phyloP scores from a whole-genome alignment of 495 filamentous ascomycete genomes.

The Echria macrotheca region DNA sequence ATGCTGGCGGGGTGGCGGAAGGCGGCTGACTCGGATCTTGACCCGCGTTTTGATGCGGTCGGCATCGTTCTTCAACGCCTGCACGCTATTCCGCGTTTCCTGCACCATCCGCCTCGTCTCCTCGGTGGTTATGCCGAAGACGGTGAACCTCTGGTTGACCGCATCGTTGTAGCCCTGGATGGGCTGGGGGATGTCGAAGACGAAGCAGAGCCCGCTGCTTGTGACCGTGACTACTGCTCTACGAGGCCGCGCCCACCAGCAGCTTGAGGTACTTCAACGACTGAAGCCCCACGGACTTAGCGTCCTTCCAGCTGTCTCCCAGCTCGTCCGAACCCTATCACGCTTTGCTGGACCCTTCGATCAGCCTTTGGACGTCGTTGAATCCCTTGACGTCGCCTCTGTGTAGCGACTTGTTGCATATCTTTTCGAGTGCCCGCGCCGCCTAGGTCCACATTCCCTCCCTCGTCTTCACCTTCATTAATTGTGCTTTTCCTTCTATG shows the following conservation, averaged over 20 bases:
- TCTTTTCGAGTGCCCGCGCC: slow-evolving; percentile 6
- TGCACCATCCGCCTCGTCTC: slow-evolving; percentile 7
- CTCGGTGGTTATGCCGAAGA: slow-evolving; percentile 7
- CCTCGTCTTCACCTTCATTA: background rate
- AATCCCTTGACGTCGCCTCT: slow-evolving; percentile 10
- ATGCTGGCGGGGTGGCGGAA: slow-evolving; percentile 1
- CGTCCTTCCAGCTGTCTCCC: slow-evolving; percentile 10
- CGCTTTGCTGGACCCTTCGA: slow-evolving; percentile 2
- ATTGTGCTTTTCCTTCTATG: background rate
- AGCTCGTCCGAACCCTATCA: background rate
- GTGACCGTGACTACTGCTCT: slow-evolving; percentile 6
- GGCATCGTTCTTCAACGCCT: slow-evolving; percentile 15
- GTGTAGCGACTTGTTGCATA: slow-evolving; percentile 11
- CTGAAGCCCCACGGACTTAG: slow-evolving; percentile 11
- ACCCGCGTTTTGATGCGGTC: slow-evolving; percentile 20
- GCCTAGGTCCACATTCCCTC: slow-evolving; percentile 11
- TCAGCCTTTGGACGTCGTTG: slow-evolving; percentile 9
- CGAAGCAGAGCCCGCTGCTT: slow-evolving; percentile 10
- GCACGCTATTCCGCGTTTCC: slow-evolving; percentile 3
- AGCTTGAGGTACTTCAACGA: background rate
- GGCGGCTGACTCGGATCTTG: slow-evolving; percentile 16
- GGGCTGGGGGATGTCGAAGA: slow-evolving; percentile 12
- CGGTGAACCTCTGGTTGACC: slow-evolving; percentile 10
- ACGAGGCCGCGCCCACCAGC: slow-evolving; percentile 6
- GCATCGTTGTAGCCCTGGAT: slow-evolving; percentile 15